phyloP scores from a whole-genome alignment of 345 rosid species.

The Gossypium sturtianum region DNA sequence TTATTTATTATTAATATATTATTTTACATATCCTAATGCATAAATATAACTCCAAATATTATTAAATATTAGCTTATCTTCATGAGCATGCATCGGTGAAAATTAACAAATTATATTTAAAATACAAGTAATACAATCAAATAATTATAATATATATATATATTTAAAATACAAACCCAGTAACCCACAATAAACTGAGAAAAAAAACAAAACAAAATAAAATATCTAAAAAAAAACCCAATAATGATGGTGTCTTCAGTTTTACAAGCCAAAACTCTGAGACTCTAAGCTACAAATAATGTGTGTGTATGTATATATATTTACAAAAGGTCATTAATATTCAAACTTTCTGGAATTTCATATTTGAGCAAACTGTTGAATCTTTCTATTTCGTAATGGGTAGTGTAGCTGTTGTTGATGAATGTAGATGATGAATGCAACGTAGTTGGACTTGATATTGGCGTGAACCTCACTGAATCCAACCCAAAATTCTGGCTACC shows the following conservation, averaged over 20 bases:
- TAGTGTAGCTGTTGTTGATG: slow-evolving; percentile 40
- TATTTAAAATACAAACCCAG: too few species aligned
- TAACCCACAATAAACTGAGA: not conserved
- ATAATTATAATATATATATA: too few species aligned
- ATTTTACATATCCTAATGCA: too few species aligned
- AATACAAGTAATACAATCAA: too few species aligned
- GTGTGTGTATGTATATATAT: slow-evolving; percentile 1
- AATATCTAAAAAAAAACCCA: too few species aligned
- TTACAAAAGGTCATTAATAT: slow-evolving; percentile 59
- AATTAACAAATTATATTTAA: too few species aligned
- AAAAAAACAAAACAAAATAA: not conserved
- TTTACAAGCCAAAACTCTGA: not conserved
- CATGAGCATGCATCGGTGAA: too few species aligned
- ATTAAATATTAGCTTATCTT: too few species aligned
- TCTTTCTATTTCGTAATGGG: slow-evolving; percentile 62
- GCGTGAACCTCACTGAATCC: slow-evolving; percentile 55
- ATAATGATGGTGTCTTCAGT: not conserved
- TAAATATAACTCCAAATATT: too few species aligned
- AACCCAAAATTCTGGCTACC: slow-evolving; percentile 37
- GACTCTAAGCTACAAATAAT: not conserved
- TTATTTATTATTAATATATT: too few species aligned
- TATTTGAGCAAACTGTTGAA: slow-evolving; percentile 67
- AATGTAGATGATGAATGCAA: slow-evolving; percentile 45
- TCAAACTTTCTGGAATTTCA: slow-evolving; percentile 62
- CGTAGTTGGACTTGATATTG: slow-evolving; percentile 42